Evolutionary conservation across 1,284 basidiomycete genomes (phyloP).

Genomic region (Meira nashicola): DNA sequence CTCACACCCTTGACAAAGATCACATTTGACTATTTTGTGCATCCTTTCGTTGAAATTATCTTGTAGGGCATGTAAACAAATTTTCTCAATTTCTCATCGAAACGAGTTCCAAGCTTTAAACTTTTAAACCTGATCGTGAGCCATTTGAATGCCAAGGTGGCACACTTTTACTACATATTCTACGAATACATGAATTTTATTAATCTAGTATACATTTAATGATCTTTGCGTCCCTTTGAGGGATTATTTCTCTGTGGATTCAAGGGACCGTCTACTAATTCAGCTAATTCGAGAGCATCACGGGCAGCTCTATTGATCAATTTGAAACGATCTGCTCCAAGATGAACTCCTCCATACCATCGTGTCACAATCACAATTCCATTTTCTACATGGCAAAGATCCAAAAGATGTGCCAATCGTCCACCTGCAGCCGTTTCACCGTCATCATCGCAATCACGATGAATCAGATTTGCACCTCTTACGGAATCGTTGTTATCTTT

Average conservation of each 20-base stretch:
- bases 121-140: too few relatives aligned
- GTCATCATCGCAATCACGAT: constrained; percentile 50
- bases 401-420: constrained; percentile 50
- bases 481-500: constrained; percentile 20
- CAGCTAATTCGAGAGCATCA: constrained; percentile 39
- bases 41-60: too few relatives aligned
- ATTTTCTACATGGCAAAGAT: constrained; percentile 42
- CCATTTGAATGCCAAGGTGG: too few relatives aligned
- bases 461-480: constrained; percentile 13
- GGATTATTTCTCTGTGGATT: background rate
- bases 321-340: constrained; percentile 51
- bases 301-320: constrained; percentile 46
- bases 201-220: background rate
- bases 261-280: constrained; percentile 20
- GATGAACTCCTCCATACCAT: constrained; percentile 42
- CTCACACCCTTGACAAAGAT: too few relatives aligned
- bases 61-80: too few relatives aligned
- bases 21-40: too few relatives aligned
- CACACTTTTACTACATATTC: too few relatives aligned
- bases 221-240: background rate
- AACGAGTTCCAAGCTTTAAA: too few relatives aligned
- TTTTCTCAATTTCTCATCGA: too few relatives aligned
- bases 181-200: too few relatives aligned
- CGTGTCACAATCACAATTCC: constrained; percentile 47
- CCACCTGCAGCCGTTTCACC: constrained; percentile 53